Evolutionary conservation across 2,329 filamentous ascomycete genomes (phyloP), one percentile per base, ranked within the genome.

Genomic region (Fusarium sp.): DNA sequence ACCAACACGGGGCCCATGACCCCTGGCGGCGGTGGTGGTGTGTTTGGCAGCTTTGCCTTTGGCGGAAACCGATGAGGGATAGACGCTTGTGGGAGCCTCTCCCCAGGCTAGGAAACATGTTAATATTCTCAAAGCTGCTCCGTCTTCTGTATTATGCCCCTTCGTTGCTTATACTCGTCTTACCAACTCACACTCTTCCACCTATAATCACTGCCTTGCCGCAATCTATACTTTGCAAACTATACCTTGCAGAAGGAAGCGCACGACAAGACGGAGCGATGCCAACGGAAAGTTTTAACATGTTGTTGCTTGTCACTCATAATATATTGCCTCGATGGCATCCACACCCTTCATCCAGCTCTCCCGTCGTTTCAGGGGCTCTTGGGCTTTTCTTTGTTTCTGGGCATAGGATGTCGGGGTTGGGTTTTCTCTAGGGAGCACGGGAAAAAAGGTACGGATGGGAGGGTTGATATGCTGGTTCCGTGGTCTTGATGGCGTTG

Each of bases 11-110:
- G 92, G 4, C 89, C 92, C 38, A 91, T 95, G 88, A 96, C 94
- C 9, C 94, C 94, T 1, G 93, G 94, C 29, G 92, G 91, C 22
- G 91, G 91, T 3, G 91, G 91, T 29, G 92, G 93, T 60, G 90
- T 92, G 27, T 95, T 96, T 85, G 94, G 94, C 56, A 89, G 87
- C 80, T 96, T 96, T 83, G 85, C 87, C 68, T 89, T 89, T 82
- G 83, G 80, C 38, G 84, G 83, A 66, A 81, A 79, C 75, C 81
- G 82, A 75, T 84, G 79, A 76, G 69, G 20, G 31, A 10, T 35
- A 36, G 44, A 44, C 20, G 17, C 51, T 53, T 40, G 36, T 22
- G 56, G 27, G 44, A 40, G 11, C 22, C 51, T 56, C 64, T 38
- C 36, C 12, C 22, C 10, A 51, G 57, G 62, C 56, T 38, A 55